Base-by-base conservation (phyloP, 345 rosid species). In the Gossypium longicalyx region DNA sequence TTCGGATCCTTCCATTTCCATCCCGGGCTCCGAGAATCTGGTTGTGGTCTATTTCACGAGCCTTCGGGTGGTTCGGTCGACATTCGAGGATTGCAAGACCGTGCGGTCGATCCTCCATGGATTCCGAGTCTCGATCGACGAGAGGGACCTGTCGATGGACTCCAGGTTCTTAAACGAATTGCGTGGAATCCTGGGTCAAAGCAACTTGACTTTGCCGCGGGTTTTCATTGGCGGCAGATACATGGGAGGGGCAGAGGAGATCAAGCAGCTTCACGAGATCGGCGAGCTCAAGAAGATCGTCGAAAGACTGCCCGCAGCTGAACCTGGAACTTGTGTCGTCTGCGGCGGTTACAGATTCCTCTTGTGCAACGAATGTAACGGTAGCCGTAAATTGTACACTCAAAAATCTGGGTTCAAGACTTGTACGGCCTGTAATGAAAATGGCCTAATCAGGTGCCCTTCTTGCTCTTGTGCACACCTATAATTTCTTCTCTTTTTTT, bases 81-180 rank as follows among this genome's bases (percentile, higher is more conserved):
- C 98, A 3, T 92, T 88, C 81, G 94, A 91, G 60, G 93, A 85
- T 41, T 94, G 98, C 80, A 74, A 70, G 66, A 60, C 80, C 69
- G 96, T 94, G 69, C 87, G 90, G 29, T 53, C 98, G 29, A 86
- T 93, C 60, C 85, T 93, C 74, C 81, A 77, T 10, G 90, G 94
- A 78, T 87, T 88, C 59, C 86, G 93, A 29, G 93, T 92, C 5
- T 82, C 80, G 72, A 82, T 92, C 73, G 96, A 92, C 82, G 98
- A 92, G 74, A 89, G 98, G 68, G 97, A 94, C 78, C 86, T 94
- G 56, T 87, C 98, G 0, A 94, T 94, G 96, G 97, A 92, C 79
- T 81, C 82, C 3, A 76, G 87, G 51, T 92, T 94, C 83, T 61
- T 83, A 25, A 64, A 83, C 38, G 97, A 91, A 84, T 76, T 91